Conservation (phyloP, 2,329 filamentous ascomycete species). For the Lasiodiplodia sp. region DNA sequence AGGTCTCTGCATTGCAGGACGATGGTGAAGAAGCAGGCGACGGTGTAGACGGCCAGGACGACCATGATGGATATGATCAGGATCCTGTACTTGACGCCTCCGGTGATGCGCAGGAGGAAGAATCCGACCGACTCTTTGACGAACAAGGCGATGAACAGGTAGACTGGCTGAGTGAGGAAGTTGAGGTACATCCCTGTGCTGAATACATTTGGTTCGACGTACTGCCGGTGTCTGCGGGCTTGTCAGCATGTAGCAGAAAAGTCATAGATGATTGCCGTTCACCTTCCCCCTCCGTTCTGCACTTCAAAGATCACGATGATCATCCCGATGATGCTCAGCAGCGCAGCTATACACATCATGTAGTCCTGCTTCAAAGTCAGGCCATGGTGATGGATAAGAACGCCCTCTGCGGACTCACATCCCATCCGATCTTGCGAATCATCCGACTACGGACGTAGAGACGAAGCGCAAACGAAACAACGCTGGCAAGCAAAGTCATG, state of each 20-base stretch:
- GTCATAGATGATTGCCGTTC: conserved; percentile 33
- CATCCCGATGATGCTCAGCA: conserved; percentile 35
- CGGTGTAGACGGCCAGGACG: conserved; percentile 54
- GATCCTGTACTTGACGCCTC: conserved; percentile 48
- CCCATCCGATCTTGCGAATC: conserved; percentile 59
- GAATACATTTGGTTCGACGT: conserved; percentile 49
- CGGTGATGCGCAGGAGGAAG: conserved; percentile 57
- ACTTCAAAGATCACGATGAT: conserved; percentile 28
- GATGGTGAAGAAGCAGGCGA: conserved; percentile 56
- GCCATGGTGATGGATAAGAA: neutral
- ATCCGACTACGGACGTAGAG: conserved; percentile 58
- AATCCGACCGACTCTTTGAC: conserved; percentile 60
- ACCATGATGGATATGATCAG: conserved; percentile 55
- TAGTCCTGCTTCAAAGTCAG: conserved; percentile 45
- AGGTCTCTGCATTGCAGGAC: conserved; percentile 59
- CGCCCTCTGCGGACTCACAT: conserved; percentile 45
- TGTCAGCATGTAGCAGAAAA: too few relatives aligned
- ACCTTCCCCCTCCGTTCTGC: conserved; percentile 40
- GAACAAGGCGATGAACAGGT: conserved; percentile 53
- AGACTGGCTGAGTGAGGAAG: conserved; percentile 57
- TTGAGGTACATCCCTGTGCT: conserved; percentile 55
- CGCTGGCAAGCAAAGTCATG: conserved; percentile 48
- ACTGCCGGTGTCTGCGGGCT: conserved; percentile 51
- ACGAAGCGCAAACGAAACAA: conserved; percentile 51
- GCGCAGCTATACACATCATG: conserved; percentile 52